These are phyloP conservation scores for Groenewaldozyma tartarivorans DNA, from an alignment of 805 yeast genomes.

Conservation along the genomic window DNA sequence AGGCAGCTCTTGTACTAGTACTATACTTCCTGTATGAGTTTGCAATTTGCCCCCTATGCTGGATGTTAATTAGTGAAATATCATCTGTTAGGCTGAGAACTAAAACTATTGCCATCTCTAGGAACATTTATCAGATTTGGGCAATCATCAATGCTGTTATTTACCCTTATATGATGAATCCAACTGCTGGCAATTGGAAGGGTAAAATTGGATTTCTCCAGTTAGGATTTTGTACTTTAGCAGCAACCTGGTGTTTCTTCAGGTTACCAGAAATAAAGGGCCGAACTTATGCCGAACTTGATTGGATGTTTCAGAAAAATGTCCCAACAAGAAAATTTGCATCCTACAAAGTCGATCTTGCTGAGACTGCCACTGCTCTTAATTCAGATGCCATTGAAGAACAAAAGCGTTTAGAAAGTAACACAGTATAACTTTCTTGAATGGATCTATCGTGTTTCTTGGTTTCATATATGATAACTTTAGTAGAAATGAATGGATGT, in stretches of 20 bases:
- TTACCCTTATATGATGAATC: conserved; percentile 41
- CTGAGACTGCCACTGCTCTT: conserved; percentile 1
- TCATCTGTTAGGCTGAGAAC: conserved; percentile 31
- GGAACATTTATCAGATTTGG: conserved; percentile 21
- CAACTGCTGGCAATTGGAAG: conserved; percentile 36
- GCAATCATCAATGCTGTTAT: conserved; percentile 5
- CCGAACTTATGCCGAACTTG: conserved; percentile 52
- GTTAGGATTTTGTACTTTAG: conserved; percentile 29
- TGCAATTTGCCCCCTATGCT: conserved; percentile 32
- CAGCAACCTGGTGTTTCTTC: conserved; percentile 37
- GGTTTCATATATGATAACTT: too few relatives aligned
- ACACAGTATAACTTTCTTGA: too few relatives aligned
- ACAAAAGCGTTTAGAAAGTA: too few relatives aligned
- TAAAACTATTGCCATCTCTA: conserved; percentile 31
- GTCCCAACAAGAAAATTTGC: conserved; percentile 22
- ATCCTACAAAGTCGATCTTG: conserved; percentile 5
- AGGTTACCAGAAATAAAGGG: conserved; percentile 52
- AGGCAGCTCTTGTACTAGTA: conserved; percentile 33
- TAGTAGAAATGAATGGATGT: too few relatives aligned
- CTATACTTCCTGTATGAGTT: conserved; percentile 31
- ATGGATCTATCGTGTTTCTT: too few relatives aligned
- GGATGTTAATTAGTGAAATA: conserved; percentile 30
- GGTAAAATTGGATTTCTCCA: conserved; percentile 41
- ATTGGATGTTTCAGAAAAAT: conserved; percentile 36
- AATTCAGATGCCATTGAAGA: too few relatives aligned